Base-by-base conservation (phyloP, 2,329 filamentous ascomycete species). In the Ophiostoma novo-ulmi region DNA sequence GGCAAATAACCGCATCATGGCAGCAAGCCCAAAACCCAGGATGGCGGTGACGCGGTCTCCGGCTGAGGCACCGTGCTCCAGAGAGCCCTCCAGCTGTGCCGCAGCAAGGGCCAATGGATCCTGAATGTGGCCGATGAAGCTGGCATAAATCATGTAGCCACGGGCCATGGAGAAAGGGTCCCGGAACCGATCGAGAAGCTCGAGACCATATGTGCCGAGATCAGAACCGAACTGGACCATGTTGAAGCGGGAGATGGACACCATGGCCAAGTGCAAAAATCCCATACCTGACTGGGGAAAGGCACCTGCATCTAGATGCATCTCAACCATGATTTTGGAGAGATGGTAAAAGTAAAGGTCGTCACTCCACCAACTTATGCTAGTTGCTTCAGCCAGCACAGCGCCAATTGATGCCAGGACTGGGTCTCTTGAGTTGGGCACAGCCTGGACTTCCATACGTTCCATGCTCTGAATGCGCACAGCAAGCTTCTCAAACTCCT, bases 331-430 rank as follows among this genome's bases (percentile, higher is more conserved):
- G 72, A 88, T 83, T 17, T 94, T 80, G 0, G 87, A 83, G 36
- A 90, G 83, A 74, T 91, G 87, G 77, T 92, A 94, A 76, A 91
- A 93, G n/a, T 88, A 83, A 11, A 93, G 79, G 26, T 83, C 83
- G 75, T 93, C 87, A 58, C 85, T 88, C 91, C 91, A 93, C 82
- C 89, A 92, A 3, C 89, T 89, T 17, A 89, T 87, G 73, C 86
- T 88, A 10, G 89, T 82, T 14, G 91, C 85, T 79, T 94, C 90
- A 0, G 88, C 85, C 20, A 93, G 81, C 3, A 94, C 87, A 7
- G 90, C 88, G 3, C 89, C 91, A 1, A 92, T 81, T 0, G 88
- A 89, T 1, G 85, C 82, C 68, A 91, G 78, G 36, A 84, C 81
- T 3, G 85, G 80, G 73, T 90, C 85, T 14, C 81, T 81, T 0